These are phyloP conservation scores for Fusarium redolens DNA, from an alignment of 2,329 filamentous ascomycete genomes.

Conservation along the genomic window DNA sequence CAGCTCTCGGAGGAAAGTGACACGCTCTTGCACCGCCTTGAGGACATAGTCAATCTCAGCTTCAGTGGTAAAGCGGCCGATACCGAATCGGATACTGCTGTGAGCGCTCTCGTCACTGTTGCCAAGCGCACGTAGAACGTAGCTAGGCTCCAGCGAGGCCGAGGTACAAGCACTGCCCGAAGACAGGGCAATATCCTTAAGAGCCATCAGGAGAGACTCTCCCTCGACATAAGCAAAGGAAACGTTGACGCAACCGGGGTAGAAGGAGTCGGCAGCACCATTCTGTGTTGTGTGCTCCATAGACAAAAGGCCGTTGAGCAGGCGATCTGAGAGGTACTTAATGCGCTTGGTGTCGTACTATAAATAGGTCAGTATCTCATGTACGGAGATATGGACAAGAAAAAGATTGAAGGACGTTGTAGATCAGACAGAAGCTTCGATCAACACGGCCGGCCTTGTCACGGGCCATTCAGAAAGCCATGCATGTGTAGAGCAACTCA, in stretches of 20 bases:
- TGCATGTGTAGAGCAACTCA: constrained; percentile 88
- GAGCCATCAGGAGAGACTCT: constrained; percentile 95
- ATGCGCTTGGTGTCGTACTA: constrained; percentile 95
- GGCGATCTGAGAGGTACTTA: constrained; percentile 81
- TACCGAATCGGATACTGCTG: constrained; percentile 97
- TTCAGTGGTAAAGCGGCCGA: constrained; percentile 96
- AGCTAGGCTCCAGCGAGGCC: constrained; percentile 94
- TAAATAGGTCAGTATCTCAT: constrained; percentile 21
- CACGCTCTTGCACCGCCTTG: constrained; percentile 90
- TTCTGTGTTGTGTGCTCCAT: constrained; percentile 95
- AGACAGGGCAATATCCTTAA: constrained; percentile 97
- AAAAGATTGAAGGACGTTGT: background rate
- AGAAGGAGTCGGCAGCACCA: constrained; percentile 84
- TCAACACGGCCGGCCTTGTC: constrained; percentile 69
- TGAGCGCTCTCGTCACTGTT: constrained; percentile 98
- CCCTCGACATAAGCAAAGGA: constrained; percentile 99
- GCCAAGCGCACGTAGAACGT: constrained; percentile 92
- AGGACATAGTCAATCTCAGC: constrained; percentile 97
- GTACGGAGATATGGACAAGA: constrained; percentile 12
- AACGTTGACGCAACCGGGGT: constrained; percentile 97
- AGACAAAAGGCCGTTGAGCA: constrained; percentile 83
- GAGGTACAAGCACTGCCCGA: constrained; percentile 98
- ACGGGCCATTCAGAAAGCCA: constrained; percentile 86
- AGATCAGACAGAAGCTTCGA: constrained; percentile 75
- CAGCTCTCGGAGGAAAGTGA: constrained; percentile 91